Evolutionary conservation across 2,329 filamentous ascomycete species (phyloP).

Genomic region (Ascosphaera aggregata): DNA sequence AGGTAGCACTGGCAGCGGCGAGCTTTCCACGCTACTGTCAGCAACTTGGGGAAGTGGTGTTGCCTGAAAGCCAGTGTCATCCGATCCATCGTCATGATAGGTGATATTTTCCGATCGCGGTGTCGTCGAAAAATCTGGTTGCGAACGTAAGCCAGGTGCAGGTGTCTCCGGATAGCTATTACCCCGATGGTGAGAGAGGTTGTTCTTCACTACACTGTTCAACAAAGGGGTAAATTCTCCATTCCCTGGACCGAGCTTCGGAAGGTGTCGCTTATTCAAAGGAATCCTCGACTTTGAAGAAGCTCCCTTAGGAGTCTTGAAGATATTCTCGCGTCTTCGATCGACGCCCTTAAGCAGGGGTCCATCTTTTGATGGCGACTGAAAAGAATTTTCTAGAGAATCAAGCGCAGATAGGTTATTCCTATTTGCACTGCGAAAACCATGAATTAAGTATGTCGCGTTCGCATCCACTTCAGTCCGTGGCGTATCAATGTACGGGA

Average conservation of each 20-base stretch:
- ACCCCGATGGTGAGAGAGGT: slow-evolving; percentile 32
- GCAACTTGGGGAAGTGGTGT: slow-evolving; percentile 56
- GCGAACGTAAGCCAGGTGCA: slow-evolving; percentile 13
- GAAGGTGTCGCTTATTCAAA: slow-evolving; percentile 47
- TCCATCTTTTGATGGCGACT: slow-evolving; percentile 52
- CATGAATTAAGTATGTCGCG: slow-evolving; percentile 52
- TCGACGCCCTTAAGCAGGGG: slow-evolving; percentile 55
- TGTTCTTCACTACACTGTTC: slow-evolving; percentile 51
- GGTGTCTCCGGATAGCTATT: slow-evolving; percentile 36
- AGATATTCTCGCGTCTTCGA: slow-evolving; percentile 28
- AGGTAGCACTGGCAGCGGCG: slow-evolving; percentile 49
- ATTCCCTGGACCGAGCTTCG: slow-evolving; percentile 27
- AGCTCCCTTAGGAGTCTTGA: slow-evolving; percentile 54
- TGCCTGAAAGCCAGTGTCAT: slow-evolving; percentile 38
- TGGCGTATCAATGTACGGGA: slow-evolving; percentile 59
- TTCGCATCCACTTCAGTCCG: slow-evolving; percentile 58
- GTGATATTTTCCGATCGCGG: background rate
- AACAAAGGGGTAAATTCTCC: slow-evolving; percentile 88
- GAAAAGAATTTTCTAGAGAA: slow-evolving; percentile 71
- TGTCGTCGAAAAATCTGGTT: background rate
- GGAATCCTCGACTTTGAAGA: slow-evolving; percentile 24
- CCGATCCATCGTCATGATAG: slow-evolving; percentile 35
- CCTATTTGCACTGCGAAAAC: slow-evolving; percentile 29
- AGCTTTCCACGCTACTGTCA: slow-evolving; percentile 61
- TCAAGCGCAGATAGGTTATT: slow-evolving; percentile 34